These are phyloP conservation scores for Calonectria pseudoreteaudii DNA, from an alignment of 2,329 filamentous ascomycete species.

Conservation along the genomic window DNA sequence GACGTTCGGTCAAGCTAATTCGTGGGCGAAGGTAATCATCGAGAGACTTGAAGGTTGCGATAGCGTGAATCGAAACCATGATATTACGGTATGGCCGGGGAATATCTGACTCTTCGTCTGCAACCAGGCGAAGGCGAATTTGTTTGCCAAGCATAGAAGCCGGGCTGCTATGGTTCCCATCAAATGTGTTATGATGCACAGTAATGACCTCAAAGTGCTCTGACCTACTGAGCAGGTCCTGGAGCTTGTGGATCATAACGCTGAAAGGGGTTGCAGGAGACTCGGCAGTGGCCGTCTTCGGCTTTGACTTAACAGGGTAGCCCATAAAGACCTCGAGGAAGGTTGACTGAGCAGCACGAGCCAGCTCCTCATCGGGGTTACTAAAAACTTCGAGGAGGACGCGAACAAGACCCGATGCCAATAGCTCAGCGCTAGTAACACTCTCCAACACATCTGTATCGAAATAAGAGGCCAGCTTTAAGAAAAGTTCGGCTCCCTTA, in stretches of 20 bases:
- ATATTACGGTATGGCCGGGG: slow-evolving; percentile 90
- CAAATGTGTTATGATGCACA: slow-evolving; percentile 91
- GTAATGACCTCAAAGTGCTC: slow-evolving; percentile 99
- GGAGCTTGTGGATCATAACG: slow-evolving; percentile 90
- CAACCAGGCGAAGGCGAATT: slow-evolving; percentile 86
- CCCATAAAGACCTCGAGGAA: slow-evolving; percentile 97
- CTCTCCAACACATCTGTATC: slow-evolving; percentile 89
- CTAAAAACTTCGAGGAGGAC: slow-evolving; percentile 86
- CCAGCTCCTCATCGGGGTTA: slow-evolving; percentile 71
- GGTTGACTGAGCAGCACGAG: slow-evolving; percentile 78
- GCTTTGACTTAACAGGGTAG: slow-evolving; percentile 72
- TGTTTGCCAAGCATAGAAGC: slow-evolving; percentile 98
- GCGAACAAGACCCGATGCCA: slow-evolving; percentile 90
- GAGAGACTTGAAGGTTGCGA: slow-evolving; percentile 95
- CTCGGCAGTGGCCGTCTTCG: slow-evolving; percentile 72
- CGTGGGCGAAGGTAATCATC: slow-evolving; percentile 95
- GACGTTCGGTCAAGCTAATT: slow-evolving; percentile 82
- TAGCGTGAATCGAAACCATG: slow-evolving; percentile 98
- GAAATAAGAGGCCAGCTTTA: slow-evolving; percentile 83
- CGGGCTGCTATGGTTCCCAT: slow-evolving; percentile 89
- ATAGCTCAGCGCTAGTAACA: slow-evolving; percentile 93
- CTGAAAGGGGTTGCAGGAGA: slow-evolving; percentile 88
- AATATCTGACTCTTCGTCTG: slow-evolving; percentile 91
- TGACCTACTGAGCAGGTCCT: slow-evolving; percentile 94
- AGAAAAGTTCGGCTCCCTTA: slow-evolving; percentile 76